Evolutionary conservation across 495 filamentous ascomycete genomes (phyloP).

Genomic region (Lichenothelia convexa): DNA sequence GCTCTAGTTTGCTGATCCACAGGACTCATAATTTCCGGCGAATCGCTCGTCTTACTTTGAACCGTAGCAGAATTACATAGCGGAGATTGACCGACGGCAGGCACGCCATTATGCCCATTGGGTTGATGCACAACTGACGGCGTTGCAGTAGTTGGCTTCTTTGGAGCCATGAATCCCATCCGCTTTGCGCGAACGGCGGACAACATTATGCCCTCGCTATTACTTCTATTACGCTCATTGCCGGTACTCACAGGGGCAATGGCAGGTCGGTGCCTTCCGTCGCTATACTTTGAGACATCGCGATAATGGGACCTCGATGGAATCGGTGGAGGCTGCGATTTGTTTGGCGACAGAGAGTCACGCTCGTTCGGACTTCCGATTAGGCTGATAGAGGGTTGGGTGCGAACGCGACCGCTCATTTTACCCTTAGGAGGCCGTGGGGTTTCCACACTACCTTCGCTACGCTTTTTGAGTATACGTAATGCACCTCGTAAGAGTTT

Average conservation of each 20-base stretch:
- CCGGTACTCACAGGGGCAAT: conserved; percentile 47
- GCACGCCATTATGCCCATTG: too few relatives aligned
- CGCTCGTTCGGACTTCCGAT: conserved; percentile 1
- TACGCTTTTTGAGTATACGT: not conserved
- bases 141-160: not conserved
- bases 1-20: too few relatives aligned
- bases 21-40: too few relatives aligned
- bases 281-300: too few relatives aligned
- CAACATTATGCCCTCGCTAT: conserved; percentile 67
- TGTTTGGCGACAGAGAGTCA: conserved; percentile 8
- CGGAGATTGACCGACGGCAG: too few relatives aligned
- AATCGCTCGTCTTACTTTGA: too few relatives aligned
- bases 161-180: conserved; percentile 60
- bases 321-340: not conserved
- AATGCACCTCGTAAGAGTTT: not conserved
- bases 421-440: conserved; percentile 58
- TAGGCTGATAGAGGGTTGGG: conserved; percentile 48
- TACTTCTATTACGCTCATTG: conserved; percentile 73
- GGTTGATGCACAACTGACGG: not conserved
- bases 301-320: not conserved
- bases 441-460: conserved; percentile 43
- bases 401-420: conserved; percentile 63
- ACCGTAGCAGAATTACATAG: too few relatives aligned
- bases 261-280: conserved; percentile 44
- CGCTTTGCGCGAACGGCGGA: conserved; percentile 44